Base-by-base conservation (phyloP, 2,329 filamentous ascomycete genomes). In the Penicillium sumatraense region DNA sequence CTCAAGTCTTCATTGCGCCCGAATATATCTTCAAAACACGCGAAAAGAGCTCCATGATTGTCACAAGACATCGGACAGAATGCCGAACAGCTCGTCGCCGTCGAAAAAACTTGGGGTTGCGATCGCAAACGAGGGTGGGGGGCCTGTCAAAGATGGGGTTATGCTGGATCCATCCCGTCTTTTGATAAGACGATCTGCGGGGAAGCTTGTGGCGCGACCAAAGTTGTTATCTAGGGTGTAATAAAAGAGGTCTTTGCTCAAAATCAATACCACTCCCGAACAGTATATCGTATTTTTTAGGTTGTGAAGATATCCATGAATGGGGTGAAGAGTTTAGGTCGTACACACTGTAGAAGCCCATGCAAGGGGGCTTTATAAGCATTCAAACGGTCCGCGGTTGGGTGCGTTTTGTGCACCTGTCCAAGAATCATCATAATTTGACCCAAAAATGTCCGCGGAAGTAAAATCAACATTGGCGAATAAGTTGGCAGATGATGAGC, bases 91-190 rank as follows among this genome's bases (percentile, higher is more conserved):
- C n/a, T 33, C n/a, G 8, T 4, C 67, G 64, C 51, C 66, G 23
- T 23, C 44, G n/a, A 16, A 29, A 47, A 11, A 21, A 42, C 38
- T 20, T 36, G 29, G 21, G 24, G 52, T 26, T 44, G 40, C 13
- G 26, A 36, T 18, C 41, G 3, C 21, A 14, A 27, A 18, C 11
- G n/a, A 54, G 47, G 46, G 48, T 55, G 49, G 53, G 51, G 51
- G 46, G 36, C 13, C 14, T 35, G 44, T 47, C 54, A 65, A 72
- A 67, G 65, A 40, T 69, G 63, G 46, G 67, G 68, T 45, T 69
- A 58, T 40, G 68, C 60, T 45, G 23, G 9, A 44, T 33, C 46
- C 44, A 33, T 41, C 26, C 40, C 16, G 42, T 36, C 31, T 10
- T 14, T n/a, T 27, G 57, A 62, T 60, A 60, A 61, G 57, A 45